Percentiles rank a stretch among this genome's conserved stretches.
These are phyloP conservation scores for Thelephora terrestris DNA, from an alignment of 1,284 basidiomycete species.

Conservation along the genomic window DNA sequence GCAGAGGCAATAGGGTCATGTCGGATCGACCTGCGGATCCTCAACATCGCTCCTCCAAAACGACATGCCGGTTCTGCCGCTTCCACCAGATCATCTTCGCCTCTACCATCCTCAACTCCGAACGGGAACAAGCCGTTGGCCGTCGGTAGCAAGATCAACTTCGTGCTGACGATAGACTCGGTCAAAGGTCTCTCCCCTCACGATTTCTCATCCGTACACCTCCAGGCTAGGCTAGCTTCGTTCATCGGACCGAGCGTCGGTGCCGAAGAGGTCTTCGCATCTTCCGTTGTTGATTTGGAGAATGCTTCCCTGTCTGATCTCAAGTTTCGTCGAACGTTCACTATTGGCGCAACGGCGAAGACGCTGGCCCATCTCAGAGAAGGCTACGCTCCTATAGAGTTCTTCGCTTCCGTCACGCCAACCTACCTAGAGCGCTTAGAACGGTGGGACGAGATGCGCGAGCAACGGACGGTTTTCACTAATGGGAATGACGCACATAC, in stretches of 20 bases:
- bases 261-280: constrained; percentile 78
- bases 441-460: constrained; percentile 84
- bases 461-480: constrained; percentile 36
- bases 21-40: constrained; percentile 72
- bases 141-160: constrained; percentile 54
- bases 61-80: constrained; percentile 49
- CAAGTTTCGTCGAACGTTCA: constrained; percentile 72
- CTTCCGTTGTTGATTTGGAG: constrained; percentile 65
- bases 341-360: constrained; percentile 65
- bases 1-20: constrained; percentile 91
- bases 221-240: constrained; percentile 76
- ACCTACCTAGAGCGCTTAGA: constrained; percentile 83
- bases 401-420: constrained; percentile 74
- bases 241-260: constrained; percentile 62
- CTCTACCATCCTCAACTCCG: constrained; percentile 50
- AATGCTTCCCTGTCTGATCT: constrained; percentile 64
- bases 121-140: constrained; percentile 29
- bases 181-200: constrained; percentile 82
- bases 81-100: constrained; percentile 62
- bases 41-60: constrained; percentile 57
- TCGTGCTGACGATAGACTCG: constrained; percentile 75
- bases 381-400: constrained; percentile 77
- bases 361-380: constrained; percentile 63
- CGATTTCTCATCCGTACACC: constrained; percentile 76
- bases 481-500: constrained; percentile 11